Evolutionary conservation across 257 asterid genomes (phyloP).

Genomic region (Plantago elongata): DNA sequence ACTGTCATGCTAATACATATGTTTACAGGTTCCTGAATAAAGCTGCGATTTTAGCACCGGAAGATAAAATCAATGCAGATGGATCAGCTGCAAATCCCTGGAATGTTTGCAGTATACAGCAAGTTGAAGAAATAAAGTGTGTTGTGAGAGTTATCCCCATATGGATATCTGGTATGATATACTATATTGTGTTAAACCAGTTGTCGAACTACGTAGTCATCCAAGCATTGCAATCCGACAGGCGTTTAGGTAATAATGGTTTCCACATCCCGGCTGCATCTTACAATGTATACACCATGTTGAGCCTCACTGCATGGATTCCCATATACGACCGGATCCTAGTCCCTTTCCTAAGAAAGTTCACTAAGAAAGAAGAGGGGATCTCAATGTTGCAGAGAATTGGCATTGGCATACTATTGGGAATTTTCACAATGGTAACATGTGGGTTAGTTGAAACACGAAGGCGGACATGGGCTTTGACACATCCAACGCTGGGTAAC

Average conservation of each 20-base stretch:
- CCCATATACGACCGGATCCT: conserved; percentile 33
- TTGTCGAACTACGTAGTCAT: conserved; percentile 31
- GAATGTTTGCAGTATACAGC: conserved; percentile 43
- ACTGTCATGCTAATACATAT: no score
- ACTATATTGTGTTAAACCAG: conserved; percentile 25
- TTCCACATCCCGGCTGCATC: conserved; percentile 38
- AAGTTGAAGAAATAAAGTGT: conserved; percentile 50
- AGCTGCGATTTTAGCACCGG: conserved; percentile 39
- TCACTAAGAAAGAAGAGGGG: conserved; percentile 29
- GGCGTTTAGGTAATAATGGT: conserved; percentile 20
- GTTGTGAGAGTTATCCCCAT: conserved; percentile 31
- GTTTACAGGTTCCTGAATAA: conserved; percentile 34
- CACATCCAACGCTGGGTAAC: conserved; percentile 27
- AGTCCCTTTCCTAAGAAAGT: conserved; percentile 26
- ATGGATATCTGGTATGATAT: conserved; percentile 35
- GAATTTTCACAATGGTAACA: conserved; percentile 25
- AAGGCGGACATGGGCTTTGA: conserved; percentile 25
- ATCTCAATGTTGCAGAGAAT: conserved; percentile 37
- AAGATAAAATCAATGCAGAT: conserved; percentile 31
- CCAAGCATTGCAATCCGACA: conserved; percentile 39
- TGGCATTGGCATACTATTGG: conserved; percentile 30
- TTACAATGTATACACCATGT: conserved; percentile 36
- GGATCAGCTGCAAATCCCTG: conserved; percentile 41
- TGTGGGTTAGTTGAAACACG: conserved; percentile 28
- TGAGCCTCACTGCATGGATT: conserved; percentile 38